Evolutionary conservation across 1,139 yeast species (phyloP).

Genomic region (Pichia sp.): DNA sequence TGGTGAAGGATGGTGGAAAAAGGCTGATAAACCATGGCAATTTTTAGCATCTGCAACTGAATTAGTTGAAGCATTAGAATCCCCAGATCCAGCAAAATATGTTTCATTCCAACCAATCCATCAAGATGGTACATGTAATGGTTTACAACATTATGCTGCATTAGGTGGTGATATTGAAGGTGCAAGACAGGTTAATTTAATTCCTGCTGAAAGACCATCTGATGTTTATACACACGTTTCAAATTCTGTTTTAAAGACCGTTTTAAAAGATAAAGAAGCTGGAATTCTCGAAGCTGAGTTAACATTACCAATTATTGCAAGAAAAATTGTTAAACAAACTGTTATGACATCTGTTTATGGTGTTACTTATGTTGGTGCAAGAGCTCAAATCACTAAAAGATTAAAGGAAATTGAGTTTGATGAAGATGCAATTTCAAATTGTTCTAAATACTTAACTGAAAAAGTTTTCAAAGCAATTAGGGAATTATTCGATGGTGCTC

Average conservation of each 20-base stretch:
- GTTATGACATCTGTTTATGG: constrained; percentile 99
- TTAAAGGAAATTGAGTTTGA: constrained; percentile 38
- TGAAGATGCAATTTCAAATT: constrained; percentile 29
- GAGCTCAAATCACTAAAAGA: constrained; percentile 76
- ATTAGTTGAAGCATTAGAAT: constrained; percentile 59
- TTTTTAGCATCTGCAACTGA: constrained; percentile 83
- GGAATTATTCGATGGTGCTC: constrained; percentile 87
- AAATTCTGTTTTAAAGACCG: constrained; percentile 54
- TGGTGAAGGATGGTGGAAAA: constrained; percentile 67
- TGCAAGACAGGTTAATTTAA: constrained; percentile 83
- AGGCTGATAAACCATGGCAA: constrained; percentile 95
- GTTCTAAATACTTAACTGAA: constrained; percentile 64
- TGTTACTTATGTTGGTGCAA: constrained; percentile 91
- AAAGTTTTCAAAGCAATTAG: constrained; percentile 82
- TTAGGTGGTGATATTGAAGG: constrained; percentile 95
- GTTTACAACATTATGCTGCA: constrained; percentile 96
- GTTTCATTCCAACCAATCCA: constrained; percentile 85
- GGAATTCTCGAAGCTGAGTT: constrained; percentile 44
- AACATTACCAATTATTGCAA: constrained; percentile 57
- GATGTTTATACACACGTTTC: constrained; percentile 89
- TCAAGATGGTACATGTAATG: constrained; percentile 97
- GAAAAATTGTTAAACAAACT: constrained; percentile 92
- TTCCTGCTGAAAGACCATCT: constrained; percentile 78
- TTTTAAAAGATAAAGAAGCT: constrained; percentile 50
- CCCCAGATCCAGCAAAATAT: constrained; percentile 68